Evolutionary conservation across 305 asterid species (phyloP).

Genomic region (Fraxinus sp.): DNA sequence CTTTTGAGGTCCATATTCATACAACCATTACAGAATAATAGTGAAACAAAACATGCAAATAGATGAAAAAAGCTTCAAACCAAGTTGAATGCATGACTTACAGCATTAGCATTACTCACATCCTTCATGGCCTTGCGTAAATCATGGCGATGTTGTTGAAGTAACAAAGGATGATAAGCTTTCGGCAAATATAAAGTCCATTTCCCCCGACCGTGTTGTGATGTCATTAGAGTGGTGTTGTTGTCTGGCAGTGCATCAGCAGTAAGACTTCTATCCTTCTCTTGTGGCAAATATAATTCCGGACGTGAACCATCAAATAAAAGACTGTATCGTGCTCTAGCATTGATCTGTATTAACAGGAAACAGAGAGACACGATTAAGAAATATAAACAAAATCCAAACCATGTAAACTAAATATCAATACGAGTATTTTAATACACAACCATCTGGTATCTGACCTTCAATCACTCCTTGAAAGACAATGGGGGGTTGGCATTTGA

Average conservation of each 20-base stretch:
- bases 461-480: conserved; percentile 11
- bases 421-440: conserved; percentile 8
- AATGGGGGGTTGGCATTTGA: conserved; percentile 13
- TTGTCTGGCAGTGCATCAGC: conserved; percentile 39
- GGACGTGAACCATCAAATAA: conserved; percentile 85
- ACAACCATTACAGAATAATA: conserved; percentile 7
- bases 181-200: conserved; percentile 83
- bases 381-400: conserved; percentile 19
- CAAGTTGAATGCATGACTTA: conserved; percentile 40
- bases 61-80: conserved; percentile 14
- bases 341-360: conserved; percentile 61
- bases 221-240: conserved; percentile 27
- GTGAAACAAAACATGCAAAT: background rate
- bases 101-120: conserved; percentile 73
- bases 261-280: conserved; percentile 35
- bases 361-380: conserved; percentile 13
- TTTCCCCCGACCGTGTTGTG: conserved; percentile 47
- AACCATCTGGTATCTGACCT: conserved; percentile 14
- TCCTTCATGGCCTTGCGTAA: conserved; percentile 71
- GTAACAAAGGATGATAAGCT: conserved; percentile 82
- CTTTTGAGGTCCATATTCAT: conserved; percentile 10
- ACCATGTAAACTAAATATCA: background rate
- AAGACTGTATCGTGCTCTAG: conserved; percentile 87
- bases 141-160: conserved; percentile 69
- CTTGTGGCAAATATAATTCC: conserved; percentile 67